Conservation (phyloP, 768 basidiomycete species). For the Lyophyllum decastes region DNA sequence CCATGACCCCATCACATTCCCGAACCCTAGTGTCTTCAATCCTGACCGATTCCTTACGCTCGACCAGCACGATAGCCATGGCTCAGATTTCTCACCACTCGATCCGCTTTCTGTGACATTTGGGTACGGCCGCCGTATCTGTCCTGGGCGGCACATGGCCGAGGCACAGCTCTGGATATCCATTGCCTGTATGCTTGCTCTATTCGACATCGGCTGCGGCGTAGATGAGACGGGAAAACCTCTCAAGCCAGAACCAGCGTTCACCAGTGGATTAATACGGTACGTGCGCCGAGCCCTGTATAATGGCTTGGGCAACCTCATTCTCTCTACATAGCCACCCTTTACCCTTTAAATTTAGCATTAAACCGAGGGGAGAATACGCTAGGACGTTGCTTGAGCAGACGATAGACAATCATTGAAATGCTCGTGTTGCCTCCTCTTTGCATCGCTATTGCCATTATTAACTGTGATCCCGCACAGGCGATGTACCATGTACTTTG, state of each 20-base stretch:
- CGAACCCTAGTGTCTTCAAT: slow-evolving; percentile 47
- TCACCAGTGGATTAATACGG: slow-evolving; percentile 48
- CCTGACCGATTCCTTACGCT: slow-evolving; percentile 46
- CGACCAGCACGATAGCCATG: slow-evolving; percentile 24
- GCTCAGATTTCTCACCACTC: slow-evolving; percentile 30
- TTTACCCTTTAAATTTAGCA: slow-evolving; percentile 31
- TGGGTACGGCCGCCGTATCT: slow-evolving; percentile 46
- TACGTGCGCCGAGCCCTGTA: slow-evolving; percentile 18
- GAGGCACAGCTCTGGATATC: slow-evolving; percentile 47
- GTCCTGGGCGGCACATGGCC: slow-evolving; percentile 49
- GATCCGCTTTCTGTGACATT: slow-evolving; percentile 41
- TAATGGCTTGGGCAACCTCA: background rate
- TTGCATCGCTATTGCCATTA: slow-evolving; percentile 42
- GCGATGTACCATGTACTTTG: no score
- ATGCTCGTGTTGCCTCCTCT: no score
- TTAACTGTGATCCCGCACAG: no score
- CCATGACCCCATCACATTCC: slow-evolving; percentile 46
- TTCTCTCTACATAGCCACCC: slow-evolving; percentile 28
- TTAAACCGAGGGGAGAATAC: slow-evolving; percentile 29
- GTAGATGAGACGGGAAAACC: slow-evolving; percentile 35
- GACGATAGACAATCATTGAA: slow-evolving; percentile 16
- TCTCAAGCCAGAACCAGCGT: slow-evolving; percentile 31
- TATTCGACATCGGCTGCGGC: slow-evolving; percentile 40
- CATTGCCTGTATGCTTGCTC: slow-evolving; percentile 42
- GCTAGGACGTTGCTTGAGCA: slow-evolving; percentile 32